phyloP scores from a whole-genome alignment of 257 asterid genomes.

The Pogostemon cablin region DNA sequence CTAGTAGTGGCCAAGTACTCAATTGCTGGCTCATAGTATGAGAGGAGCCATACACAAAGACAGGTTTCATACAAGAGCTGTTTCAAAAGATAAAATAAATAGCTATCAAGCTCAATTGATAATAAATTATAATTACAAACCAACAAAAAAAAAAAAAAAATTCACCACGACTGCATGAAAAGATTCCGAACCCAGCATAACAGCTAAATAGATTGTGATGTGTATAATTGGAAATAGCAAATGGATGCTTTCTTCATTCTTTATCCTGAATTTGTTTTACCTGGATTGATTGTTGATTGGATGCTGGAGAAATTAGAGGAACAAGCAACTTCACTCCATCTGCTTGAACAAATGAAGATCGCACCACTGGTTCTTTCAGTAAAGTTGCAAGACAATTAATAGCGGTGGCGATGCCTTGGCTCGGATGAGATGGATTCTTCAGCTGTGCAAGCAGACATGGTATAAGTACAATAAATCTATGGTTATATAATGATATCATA shows the following conservation, averaged over 20 bases:
- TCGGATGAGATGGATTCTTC: conserved; percentile 86
- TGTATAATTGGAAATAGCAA: conserved; percentile 21
- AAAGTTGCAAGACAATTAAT: conserved; percentile 78
- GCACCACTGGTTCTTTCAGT: conserved; percentile 77
- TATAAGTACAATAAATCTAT: conserved; percentile 23
- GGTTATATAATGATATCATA: conserved; percentile 10
- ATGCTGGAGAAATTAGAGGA: conserved; percentile 87
- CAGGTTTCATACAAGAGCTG: conserved; percentile 96
- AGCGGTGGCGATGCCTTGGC: conserved; percentile 76
- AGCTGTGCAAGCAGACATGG: conserved; percentile 48
- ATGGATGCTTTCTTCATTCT: neutral
- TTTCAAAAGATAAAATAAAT: conserved; percentile 34
- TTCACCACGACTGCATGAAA: conserved; percentile 7
- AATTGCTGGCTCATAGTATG: conserved; percentile 87
- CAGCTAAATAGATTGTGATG: conserved; percentile 4
- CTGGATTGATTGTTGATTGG: conserved; percentile 95
- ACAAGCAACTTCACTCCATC: conserved; percentile 87
- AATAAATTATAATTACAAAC: conserved; percentile 17
- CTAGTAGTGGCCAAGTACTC: conserved; percentile 83
- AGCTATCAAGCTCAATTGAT: conserved; percentile 11
- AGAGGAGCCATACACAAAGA: conserved; percentile 85
- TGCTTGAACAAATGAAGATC: conserved; percentile 84
- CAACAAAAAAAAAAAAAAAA: neutral
- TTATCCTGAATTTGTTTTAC: conserved; percentile 40
- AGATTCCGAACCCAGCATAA: conserved; percentile 28